phyloP scores from a whole-genome alignment of 1,139 yeast species.

The Yamadazyma songkhlaensis region DNA sequence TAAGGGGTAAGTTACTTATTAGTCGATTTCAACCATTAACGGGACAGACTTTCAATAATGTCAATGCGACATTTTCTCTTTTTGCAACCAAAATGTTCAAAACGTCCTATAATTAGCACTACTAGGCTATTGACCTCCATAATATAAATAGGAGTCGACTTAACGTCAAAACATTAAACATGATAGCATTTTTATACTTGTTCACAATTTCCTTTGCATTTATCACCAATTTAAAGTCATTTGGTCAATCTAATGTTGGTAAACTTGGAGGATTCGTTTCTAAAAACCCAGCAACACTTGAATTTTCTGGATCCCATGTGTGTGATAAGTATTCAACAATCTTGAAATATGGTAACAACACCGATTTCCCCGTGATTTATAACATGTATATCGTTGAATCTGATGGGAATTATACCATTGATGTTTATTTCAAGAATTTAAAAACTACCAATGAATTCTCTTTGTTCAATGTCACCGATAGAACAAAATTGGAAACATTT shows the following conservation, averaged over 20 bases:
- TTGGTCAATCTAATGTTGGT: background rate
- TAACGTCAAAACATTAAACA: background rate
- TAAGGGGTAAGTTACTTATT: too few species aligned
- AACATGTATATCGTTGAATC: conserved; percentile 16
- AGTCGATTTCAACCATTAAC: too few species aligned
- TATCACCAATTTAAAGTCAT: background rate
- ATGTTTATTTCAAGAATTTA: conserved; percentile 18
- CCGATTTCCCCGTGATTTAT: conserved; percentile 12
- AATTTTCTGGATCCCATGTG: conserved; percentile 16
- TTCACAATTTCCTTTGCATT: conserved; percentile 1
- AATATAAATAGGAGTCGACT: background rate
- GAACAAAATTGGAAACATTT: conserved; percentile 13
- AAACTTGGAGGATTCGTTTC: background rate
- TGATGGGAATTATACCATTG: conserved; percentile 18
- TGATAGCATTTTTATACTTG: conserved; percentile 1
- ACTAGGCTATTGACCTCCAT: background rate
- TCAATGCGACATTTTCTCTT: too few species aligned
- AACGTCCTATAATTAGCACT: too few species aligned
- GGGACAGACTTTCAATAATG: too few species aligned
- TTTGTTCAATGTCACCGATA: conserved; percentile 16
- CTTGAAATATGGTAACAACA: conserved; percentile 12
- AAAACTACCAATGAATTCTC: conserved; percentile 14
- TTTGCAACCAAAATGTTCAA: too few species aligned
- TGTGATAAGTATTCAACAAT: conserved; percentile 19
- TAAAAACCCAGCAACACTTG: conserved; percentile 4